Evolutionary conservation across 139 green algal species (phyloP), one percentile per base, ranked within the genome.

Genomic region (Coccomyxa sp.): DNA sequence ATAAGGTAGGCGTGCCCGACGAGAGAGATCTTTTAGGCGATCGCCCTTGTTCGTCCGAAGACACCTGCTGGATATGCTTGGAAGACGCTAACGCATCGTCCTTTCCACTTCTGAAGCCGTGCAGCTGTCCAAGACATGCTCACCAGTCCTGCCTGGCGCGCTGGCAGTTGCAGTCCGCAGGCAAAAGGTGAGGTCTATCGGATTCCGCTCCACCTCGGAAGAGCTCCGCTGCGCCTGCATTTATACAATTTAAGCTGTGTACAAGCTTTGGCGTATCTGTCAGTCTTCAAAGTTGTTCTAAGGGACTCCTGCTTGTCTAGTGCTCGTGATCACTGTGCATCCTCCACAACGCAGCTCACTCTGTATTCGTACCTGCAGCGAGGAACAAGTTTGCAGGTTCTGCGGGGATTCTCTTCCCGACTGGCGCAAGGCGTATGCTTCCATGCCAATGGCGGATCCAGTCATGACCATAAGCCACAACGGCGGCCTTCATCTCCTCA

Each of bases 391-490:
- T 1, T 89, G 86, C 57, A 63, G 86, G 14, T 89, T 89, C 67
- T 89, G 86, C 32, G 57, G 78, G n/a, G 57, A 13, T 13, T 23
- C 60, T 18, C 68, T 89, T 21, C 86, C 86, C 21, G 86, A 89
- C 78, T 89, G 86, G 86, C 38, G 79, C 18, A 21, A 79, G 21
- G 77, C 77, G 13, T 82, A 84, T 71, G 63, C 63, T 58, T 31
- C 74, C 13, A 31, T 89, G 51, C 86, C 86, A 16, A 82, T 28
- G 60, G 86, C 83, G 18, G 17, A 25, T 13, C 86, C 86, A 11
- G 67, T 89, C 58, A 89, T 89, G 86, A 87, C 86, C 4, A 83
- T 89, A 30, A 77, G 60, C 7, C 86, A 89, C 80, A 71, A 85
- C 13, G 84, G 81, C 14, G 27, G 51, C 18, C 84, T 77, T 11